Conservation (phyloP, 495 filamentous ascomycete genomes). For the Coniosporium apollinis region DNA sequence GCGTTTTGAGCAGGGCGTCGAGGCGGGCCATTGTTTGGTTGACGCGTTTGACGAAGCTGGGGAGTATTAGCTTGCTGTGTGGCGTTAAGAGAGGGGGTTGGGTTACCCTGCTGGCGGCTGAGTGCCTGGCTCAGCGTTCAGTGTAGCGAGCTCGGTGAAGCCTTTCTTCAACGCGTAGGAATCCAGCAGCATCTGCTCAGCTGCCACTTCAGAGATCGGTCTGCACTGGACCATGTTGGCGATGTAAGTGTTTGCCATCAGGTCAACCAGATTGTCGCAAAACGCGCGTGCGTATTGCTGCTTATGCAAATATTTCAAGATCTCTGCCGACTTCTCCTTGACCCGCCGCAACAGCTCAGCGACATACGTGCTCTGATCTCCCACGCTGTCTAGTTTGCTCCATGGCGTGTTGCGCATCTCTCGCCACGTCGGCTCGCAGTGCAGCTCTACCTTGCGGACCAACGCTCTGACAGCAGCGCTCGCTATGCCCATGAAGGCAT, state of each 20-base stretch:
- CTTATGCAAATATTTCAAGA: conserved; percentile 67
- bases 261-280: conserved; percentile 83
- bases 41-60: conserved; percentile 73
- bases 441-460: conserved; percentile 65
- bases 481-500: conserved; percentile 89
- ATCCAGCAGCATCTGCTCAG: conserved; percentile 97
- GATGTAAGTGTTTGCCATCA: conserved; percentile 63
- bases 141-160: conserved; percentile 48
- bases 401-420: conserved; percentile 98
- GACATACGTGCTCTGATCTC: conserved; percentile 88
- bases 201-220: conserved; percentile 81
- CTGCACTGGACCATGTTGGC: conserved; percentile 71
- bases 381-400: conserved; percentile 86
- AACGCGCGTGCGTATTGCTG: conserved; percentile 89
- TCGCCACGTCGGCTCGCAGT: conserved; percentile 74
- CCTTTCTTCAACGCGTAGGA: conserved; percentile 79
- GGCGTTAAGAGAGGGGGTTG: conserved; percentile 24
- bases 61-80: conserved; percentile 26
- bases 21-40: conserved; percentile 70
- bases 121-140: conserved; percentile 29
- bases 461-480: conserved; percentile 72
- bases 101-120: conserved; percentile 17
- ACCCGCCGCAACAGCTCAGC: conserved; percentile 57
- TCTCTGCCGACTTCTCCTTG: conserved; percentile 51
- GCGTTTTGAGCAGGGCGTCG: conserved; percentile 84